Evolutionary conservation across 2,329 filamentous ascomycete genomes (phyloP), one percentile per base, ranked within the genome.

Genomic region (Cercospora sp.): DNA sequence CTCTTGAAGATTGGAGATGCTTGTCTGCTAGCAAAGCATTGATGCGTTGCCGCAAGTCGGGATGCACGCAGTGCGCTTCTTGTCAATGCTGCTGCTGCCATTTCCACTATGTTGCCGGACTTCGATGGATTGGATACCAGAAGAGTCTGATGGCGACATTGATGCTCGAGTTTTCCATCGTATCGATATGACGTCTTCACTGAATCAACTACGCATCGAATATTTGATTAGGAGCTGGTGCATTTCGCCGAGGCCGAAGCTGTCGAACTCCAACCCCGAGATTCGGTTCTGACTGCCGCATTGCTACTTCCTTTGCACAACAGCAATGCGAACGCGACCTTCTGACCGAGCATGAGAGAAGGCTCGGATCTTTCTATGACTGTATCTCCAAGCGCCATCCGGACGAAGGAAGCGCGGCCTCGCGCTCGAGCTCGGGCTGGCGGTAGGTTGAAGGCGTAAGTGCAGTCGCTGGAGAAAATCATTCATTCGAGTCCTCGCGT

Each of bases 1-100:
- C 71, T 65, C 18, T 64, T 63, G 68, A 80, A 77, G 69, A 80
- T 68, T 13, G 73, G 73, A 10, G 75, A 73, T 5, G 72, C 72
- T 57, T 74, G 74, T 61, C 71, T 67, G 36, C 61, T 65, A 51
- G 72, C 69, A 64, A 75, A 75, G 61, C 64, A 53, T 65, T 64
- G 60, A 63, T 70, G 69, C 6, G 65, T 70, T 30, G 69, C 55
- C 13, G 67, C 59, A 40, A 72, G 68, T 45, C 68, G 66, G 53
- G 73, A 53, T 26, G 68, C 55, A 63, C 72, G 73, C 23, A 73
- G 31, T 10, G 72, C 70, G 66, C 48, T 62, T 57, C 69, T 72
- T 36, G 72, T 61, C 53, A 74, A 70, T 26, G 68, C 57, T 53
- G 72, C 65, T 58, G 70, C 68, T 68, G 71, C 71, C 42, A 40